phyloP scores from a whole-genome alignment of 768 basidiomycete genomes.

The Chalciporus pseudorubinellus region DNA sequence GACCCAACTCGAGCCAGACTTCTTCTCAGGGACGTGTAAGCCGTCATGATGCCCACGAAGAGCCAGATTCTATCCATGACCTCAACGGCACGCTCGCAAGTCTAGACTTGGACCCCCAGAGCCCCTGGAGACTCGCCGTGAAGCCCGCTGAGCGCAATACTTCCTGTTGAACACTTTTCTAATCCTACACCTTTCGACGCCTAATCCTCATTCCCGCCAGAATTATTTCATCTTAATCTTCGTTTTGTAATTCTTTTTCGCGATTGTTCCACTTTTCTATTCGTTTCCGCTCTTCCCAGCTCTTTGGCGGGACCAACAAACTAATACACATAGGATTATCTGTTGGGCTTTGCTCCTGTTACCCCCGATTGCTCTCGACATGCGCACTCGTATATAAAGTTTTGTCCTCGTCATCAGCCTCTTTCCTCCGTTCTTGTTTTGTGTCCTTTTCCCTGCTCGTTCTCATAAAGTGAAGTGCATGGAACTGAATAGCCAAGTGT shows the following conservation, averaged over 20 bases:
- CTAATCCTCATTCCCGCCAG: constrained; percentile 10
- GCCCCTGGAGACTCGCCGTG: constrained; percentile 32
- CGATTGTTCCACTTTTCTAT: constrained; percentile 13
- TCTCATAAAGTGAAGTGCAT: constrained; percentile 5
- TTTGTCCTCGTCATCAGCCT: constrained; percentile 31
- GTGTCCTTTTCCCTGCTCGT: constrained; percentile 16
- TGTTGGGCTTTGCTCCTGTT: constrained; percentile 34
- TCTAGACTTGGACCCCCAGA: constrained; percentile 56
- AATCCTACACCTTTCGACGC: constrained; percentile 2
- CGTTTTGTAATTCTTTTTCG: constrained; percentile 21
- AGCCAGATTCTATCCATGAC: constrained; percentile 60
- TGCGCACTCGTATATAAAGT: constrained; percentile 34
- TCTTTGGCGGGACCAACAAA: constrained; percentile 24
- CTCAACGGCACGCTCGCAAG: constrained; percentile 76
- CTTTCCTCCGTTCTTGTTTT: constrained; percentile 33
- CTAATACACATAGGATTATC: constrained; percentile 32
- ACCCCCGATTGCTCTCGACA: constrained; percentile 38
- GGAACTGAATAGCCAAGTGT: constrained; percentile 12
- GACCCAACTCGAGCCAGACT: constrained; percentile 50
- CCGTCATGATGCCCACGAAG: constrained; percentile 31
- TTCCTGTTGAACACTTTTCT: constrained; percentile 17
- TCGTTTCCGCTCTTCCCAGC: constrained; percentile 15
- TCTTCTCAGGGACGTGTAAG: constrained; percentile 23
- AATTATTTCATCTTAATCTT: constrained; percentile 15
- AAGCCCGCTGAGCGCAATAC: constrained; percentile 19